These are phyloP conservation scores for Hypoxylon trugodes DNA, from an alignment of 495 filamentous ascomycete species.

Conservation along the genomic window DNA sequence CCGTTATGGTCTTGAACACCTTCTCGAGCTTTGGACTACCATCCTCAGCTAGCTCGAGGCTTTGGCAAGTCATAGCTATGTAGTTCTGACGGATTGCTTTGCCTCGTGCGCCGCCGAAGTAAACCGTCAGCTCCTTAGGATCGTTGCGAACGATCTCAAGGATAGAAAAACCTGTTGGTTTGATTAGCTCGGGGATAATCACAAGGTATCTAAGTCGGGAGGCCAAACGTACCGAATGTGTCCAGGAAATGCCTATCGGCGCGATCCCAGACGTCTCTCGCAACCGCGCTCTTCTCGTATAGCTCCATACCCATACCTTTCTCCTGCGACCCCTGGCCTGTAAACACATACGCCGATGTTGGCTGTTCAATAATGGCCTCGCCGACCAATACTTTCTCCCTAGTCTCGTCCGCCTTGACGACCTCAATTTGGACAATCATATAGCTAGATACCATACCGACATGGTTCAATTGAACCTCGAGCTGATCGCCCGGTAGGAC, in stretches of 20 bases:
- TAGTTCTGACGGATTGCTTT: slow-evolving; percentile 91
- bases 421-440: slow-evolving; percentile 91
- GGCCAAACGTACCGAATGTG: slow-evolving; percentile 72
- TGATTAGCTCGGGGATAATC: slow-evolving; percentile 41
- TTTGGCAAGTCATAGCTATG: slow-evolving; percentile 93
- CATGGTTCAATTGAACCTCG: slow-evolving; percentile 81
- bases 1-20: slow-evolving; percentile 88
- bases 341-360: slow-evolving; percentile 85
- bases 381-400: slow-evolving; percentile 82
- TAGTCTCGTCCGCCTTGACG: slow-evolving; percentile 74
- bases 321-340: slow-evolving; percentile 87
- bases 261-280: slow-evolving; percentile 87
- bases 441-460: slow-evolving; percentile 86
- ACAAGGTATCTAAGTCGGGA: neutral
- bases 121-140: slow-evolving; percentile 87
- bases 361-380: slow-evolving; percentile 92
- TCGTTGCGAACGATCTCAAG: slow-evolving; percentile 93
- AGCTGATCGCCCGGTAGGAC: slow-evolving; percentile 86
- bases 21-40: slow-evolving; percentile 86
- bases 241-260: slow-evolving; percentile 90
- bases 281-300: slow-evolving; percentile 80
- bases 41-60: slow-evolving; percentile 69
- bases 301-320: slow-evolving; percentile 96
- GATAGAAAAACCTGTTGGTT: slow-evolving; percentile 71
- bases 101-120: slow-evolving; percentile 86